These are phyloP conservation scores for Blastobotrys aristatus DNA, from an alignment of 1,139 yeast species.

Conservation along the genomic window DNA sequence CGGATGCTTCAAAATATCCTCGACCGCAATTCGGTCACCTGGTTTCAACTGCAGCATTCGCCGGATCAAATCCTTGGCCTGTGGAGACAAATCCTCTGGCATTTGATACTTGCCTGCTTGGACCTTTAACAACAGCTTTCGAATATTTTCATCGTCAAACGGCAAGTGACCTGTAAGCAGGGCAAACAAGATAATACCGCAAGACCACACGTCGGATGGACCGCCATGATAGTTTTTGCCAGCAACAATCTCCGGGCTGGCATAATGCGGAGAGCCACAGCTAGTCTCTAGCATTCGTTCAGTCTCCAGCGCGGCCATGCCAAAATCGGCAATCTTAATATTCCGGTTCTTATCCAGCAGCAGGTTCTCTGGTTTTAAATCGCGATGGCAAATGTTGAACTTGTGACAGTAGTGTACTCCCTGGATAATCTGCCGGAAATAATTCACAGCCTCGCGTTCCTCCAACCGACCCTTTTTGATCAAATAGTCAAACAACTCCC, in stretches of 20 bases:
- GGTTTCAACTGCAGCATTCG: conserved; percentile 83
- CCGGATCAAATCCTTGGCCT: conserved; percentile 81
- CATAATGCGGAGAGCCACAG: conserved; percentile 98
- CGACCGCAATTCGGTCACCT: conserved; percentile 62
- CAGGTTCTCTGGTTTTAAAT: conserved; percentile 90
- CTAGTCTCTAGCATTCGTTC: conserved; percentile 85
- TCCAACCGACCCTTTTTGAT: conserved; percentile 84
- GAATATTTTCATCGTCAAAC: conserved; percentile 91
- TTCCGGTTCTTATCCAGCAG: conserved; percentile 79
- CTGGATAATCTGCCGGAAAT: conserved; percentile 84
- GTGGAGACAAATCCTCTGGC: conserved; percentile 73
- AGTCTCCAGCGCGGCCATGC: conserved; percentile 98
- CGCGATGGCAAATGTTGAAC: conserved; percentile 87
- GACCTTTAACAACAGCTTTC: conserved; percentile 79
- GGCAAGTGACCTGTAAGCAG: conserved; percentile 91
- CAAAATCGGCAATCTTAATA: conserved; percentile 96
- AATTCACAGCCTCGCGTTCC: conserved; percentile 83
- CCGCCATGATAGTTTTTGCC: conserved; percentile 95
- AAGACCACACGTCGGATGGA: conserved; percentile 97
- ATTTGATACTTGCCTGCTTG: conserved; percentile 83
- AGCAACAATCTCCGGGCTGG: conserved; percentile 95
- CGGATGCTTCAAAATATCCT: conserved; percentile 72
- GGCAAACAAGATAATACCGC: conserved; percentile 93
- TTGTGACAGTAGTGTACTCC: conserved; percentile 94
- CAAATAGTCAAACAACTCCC: conserved; percentile 88